Evolutionary conservation across 768 basidiomycete genomes (phyloP).

Genomic region (Panaeolus papilionaceus): DNA sequence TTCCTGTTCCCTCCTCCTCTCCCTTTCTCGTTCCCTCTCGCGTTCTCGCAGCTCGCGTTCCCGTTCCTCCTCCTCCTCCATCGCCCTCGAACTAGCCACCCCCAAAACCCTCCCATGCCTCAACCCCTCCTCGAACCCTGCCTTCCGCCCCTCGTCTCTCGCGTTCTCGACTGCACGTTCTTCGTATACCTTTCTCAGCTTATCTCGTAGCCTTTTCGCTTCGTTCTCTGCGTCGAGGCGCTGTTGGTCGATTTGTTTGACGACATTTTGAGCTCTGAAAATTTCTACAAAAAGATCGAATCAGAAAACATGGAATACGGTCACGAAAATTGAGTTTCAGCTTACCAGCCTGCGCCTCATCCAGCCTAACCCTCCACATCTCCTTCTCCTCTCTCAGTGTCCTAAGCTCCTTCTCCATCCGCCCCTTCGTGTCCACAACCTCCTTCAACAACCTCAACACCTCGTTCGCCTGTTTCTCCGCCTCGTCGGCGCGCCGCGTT

Average conservation of each 20-base stretch:
- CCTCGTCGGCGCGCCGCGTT: slow-evolving; percentile 45
- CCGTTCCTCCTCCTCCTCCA: slow-evolving; percentile 19
- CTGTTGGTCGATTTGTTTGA: slow-evolving; percentile 53
- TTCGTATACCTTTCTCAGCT: slow-evolving; percentile 50
- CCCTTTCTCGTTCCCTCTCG: slow-evolving; percentile 11
- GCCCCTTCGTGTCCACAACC: slow-evolving; percentile 36
- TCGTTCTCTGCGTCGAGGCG: slow-evolving; percentile 55
- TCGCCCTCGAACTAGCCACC: slow-evolving; percentile 19
- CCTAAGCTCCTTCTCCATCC: slow-evolving; percentile 37
- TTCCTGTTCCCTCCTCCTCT: slow-evolving; percentile 4
- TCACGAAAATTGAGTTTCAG: neutral
- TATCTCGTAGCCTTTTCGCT: slow-evolving; percentile 50
- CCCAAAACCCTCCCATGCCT: slow-evolving; percentile 35
- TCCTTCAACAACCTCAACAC: slow-evolving; percentile 39
- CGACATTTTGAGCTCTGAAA: slow-evolving; percentile 56
- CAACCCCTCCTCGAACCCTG: slow-evolving; percentile 58
- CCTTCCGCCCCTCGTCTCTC: slow-evolving; percentile 56
- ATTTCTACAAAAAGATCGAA: slow-evolving; percentile 45
- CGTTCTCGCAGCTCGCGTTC: slow-evolving; percentile 1
- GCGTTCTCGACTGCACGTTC: slow-evolving; percentile 55
- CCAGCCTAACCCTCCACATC: slow-evolving; percentile 63
- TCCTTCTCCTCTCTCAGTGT: slow-evolving; percentile 53
- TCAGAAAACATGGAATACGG: slow-evolving; percentile 4
- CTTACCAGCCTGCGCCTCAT: slow-evolving; percentile 58
- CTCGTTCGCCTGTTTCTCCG: slow-evolving; percentile 39